phyloP scores from a whole-genome alignment of 352 stramenopile species.

The Globisporangium ultimum region DNA sequence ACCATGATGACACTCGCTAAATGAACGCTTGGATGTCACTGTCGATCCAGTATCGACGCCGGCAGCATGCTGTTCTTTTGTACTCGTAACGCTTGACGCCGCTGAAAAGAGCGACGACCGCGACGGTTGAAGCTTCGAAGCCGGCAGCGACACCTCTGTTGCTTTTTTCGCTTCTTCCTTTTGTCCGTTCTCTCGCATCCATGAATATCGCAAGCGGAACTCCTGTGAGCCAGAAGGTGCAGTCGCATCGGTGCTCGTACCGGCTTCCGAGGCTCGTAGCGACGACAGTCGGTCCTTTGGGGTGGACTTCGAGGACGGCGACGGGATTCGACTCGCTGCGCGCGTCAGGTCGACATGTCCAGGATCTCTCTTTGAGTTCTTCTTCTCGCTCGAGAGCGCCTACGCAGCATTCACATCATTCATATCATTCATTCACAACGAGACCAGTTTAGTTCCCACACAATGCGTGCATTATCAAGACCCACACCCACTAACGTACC shows the following conservation, averaged over 20 bases:
- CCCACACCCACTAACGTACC: background rate
- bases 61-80: slow-evolving; percentile 1
- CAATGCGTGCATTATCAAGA: background rate
- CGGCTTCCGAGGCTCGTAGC: background rate
- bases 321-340: background rate
- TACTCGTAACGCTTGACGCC: slow-evolving; percentile 4
- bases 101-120: slow-evolving; percentile 15
- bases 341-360: background rate
- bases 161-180: background rate
- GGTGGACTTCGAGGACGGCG: too few species aligned
- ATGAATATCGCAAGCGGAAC: background rate
- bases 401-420: slow-evolving; percentile 19
- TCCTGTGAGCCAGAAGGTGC: background rate
- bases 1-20: background rate
- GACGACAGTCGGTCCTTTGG: background rate
- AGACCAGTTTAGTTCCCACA: background rate
- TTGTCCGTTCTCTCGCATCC: background rate
- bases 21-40: background rate
- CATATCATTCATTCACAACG: slow-evolving; percentile 12
- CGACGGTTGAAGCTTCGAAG: slow-evolving; percentile 16
- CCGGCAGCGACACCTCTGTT: background rate
- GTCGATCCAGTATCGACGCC: background rate
- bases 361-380: too few species aligned
- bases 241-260: background rate
- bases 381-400: slow-evolving; percentile 8